Evolutionary conservation across 768 basidiomycete genomes (phyloP), one percentile per base, ranked within the genome.

Genomic region (Kwoniella pini): DNA sequence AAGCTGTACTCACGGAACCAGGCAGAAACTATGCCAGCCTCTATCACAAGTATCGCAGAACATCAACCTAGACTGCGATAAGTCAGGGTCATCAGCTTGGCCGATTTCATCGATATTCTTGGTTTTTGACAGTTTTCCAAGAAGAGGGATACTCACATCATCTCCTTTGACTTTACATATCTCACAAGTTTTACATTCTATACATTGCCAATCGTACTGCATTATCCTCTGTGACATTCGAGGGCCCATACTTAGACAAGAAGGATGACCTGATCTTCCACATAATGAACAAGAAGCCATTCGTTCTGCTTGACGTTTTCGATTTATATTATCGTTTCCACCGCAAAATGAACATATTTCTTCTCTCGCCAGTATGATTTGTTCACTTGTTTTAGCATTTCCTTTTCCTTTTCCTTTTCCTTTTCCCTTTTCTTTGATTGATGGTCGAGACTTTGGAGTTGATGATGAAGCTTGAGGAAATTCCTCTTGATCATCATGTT

Each of bases 21-120:
- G 43, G 55, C 78, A 79, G 56, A 68, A 71, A 39, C 67, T 63
- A 60, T 79, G 78, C 59, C 67, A 74, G 12, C 79, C 79, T 51
- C 91, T 83, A 82, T 98, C 95, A 78, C 95, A 98, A 57, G 82
- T 85, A 82, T 98, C 95, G 77, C 95, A 98, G 68, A 97, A 88
- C 54, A 98, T 78, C 64, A 96, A 87, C 53, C 85, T 84, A 54
- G 83, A 65, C 57, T 54, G 31, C 31, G 63, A 52, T 53, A 26
- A 40, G 19, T 31, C 21, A 36, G 1, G 36, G 21, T 48, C 33
- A 49, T 24, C n/a, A n/a, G n/a, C n/a, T n/a, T n/a, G n/a, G n/a
- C n/a, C n/a, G n/a, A n/a, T n/a, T n/a, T n/a, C n/a, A n/a, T n/a
- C n/a, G n/a, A n/a, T n/a, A n/a, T n/a, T n/a, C n/a, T n/a, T n/a